A percentile compares a stretch with the other conserved stretches of the same genome.
These are phyloP conservation scores for Gautieria morchelliformis DNA, from an alignment of 768 basidiomycete genomes.

Conservation along the genomic window DNA sequence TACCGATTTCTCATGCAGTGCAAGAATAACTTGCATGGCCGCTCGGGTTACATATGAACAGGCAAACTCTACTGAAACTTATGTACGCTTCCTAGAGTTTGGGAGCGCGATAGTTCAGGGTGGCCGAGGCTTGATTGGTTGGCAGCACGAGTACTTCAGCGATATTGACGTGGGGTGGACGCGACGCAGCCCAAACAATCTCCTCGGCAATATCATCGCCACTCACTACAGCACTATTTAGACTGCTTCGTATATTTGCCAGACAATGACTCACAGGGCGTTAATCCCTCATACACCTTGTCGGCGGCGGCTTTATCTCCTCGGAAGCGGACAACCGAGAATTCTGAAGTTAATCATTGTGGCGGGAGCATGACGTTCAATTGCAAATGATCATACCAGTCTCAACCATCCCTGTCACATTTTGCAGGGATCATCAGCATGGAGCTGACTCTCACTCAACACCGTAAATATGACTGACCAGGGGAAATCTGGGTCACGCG, in stretches of 20 bases:
- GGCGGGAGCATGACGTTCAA: not conserved
- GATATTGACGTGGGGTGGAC: conserved; percentile 88
- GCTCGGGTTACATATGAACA: not conserved
- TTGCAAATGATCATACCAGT: conserved; percentile 28
- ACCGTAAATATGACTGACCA: conserved; percentile 33
- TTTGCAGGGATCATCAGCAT: conserved; percentile 17
- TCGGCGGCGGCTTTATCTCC: conserved; percentile 78
- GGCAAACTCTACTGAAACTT: not conserved
- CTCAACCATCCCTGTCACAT: conserved; percentile 62
- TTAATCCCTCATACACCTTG: conserved; percentile 83
- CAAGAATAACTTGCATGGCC: not conserved
- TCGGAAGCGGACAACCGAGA: conserved; percentile 82
- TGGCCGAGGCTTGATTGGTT: conserved; percentile 64
- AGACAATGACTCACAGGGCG: conserved; percentile 56
- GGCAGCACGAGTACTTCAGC: conserved; percentile 74
- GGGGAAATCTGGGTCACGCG: conserved; percentile 93
- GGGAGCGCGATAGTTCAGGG: conserved; percentile 1
- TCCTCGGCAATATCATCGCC: conserved; percentile 92
- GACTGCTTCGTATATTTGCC: not conserved
- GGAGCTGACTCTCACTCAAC: conserved; percentile 1
- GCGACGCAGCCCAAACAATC: conserved; percentile 91
- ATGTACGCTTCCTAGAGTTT: not conserved
- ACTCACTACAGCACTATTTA: conserved; percentile 39
- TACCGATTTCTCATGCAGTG: not conserved
- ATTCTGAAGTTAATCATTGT: conserved; percentile 35